These are phyloP conservation scores for Phytophthora cactorum DNA, from an alignment of 352 stramenopile genomes.

Conservation along the genomic window DNA sequence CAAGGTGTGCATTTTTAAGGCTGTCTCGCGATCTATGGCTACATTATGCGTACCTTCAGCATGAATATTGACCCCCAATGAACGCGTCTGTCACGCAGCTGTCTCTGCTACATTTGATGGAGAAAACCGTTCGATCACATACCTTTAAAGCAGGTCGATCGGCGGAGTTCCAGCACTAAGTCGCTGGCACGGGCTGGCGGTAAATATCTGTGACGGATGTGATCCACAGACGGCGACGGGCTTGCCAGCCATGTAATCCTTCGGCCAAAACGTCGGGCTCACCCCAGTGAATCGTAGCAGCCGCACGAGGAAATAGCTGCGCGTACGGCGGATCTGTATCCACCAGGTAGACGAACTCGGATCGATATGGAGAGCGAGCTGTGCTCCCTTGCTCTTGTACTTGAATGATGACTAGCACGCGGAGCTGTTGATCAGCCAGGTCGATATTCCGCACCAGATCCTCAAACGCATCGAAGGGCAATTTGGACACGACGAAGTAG, in stretches of 20 bases:
- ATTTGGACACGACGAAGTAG: slow-evolving; percentile 55
- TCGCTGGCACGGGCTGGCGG: slow-evolving; percentile 19
- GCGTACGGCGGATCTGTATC: slow-evolving; percentile 56
- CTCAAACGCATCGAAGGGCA: slow-evolving; percentile 18
- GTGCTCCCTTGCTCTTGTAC: slow-evolving; percentile 27
- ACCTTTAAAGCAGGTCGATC: too few relatives aligned
- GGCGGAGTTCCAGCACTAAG: too few relatives aligned
- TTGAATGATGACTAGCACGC: slow-evolving; percentile 60
- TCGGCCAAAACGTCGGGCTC: slow-evolving; percentile 79
- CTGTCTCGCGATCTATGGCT: too few relatives aligned
- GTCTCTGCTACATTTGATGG: too few relatives aligned
- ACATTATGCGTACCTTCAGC: too few relatives aligned
- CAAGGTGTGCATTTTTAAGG: too few relatives aligned
- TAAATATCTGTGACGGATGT: slow-evolving; percentile 89
- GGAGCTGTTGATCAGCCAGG: slow-evolving; percentile 37
- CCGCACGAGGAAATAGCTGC: slow-evolving; percentile 77
- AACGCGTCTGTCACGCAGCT: too few relatives aligned
- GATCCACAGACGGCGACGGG: slow-evolving; percentile 87
- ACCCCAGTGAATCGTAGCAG: slow-evolving; percentile 75
- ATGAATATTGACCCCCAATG: too few relatives aligned
- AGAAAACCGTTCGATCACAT: slow-evolving; percentile 52
- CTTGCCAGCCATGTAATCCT: slow-evolving; percentile 72
- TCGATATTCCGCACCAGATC: slow-evolving; percentile 46
- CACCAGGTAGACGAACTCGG: slow-evolving; percentile 32
- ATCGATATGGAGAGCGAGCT: slow-evolving; percentile 16